Conservation (phyloP, 2,329 filamentous ascomycete species). For the Acephala macrosclerotiorum region DNA sequence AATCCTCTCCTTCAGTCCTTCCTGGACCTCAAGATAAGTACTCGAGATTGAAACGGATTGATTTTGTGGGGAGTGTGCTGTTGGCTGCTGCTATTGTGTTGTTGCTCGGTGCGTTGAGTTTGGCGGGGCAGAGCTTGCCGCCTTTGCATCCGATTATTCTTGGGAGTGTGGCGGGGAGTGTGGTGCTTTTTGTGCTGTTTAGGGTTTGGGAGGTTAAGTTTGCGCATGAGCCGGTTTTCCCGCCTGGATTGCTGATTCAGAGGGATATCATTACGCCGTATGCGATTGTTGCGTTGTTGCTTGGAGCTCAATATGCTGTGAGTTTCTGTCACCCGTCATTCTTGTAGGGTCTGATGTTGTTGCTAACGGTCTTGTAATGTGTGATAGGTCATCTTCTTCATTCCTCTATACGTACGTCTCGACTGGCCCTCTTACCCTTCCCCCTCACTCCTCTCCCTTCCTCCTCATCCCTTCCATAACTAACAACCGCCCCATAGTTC, state of each 20-base stretch:
- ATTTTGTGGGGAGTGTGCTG: neutral
- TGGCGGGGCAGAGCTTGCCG: conserved; percentile 2
- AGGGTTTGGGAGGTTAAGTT: neutral
- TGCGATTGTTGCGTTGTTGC: neutral
- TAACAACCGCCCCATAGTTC: neutral
- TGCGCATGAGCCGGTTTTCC: neutral
- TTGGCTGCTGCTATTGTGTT: neutral
- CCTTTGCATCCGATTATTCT: conserved; percentile 5
- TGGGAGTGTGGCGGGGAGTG: neutral
- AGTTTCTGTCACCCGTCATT: neutral
- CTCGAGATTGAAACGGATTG: neutral
- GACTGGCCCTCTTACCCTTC: neutral
- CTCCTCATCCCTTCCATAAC: too few species aligned
- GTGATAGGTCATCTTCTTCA: conserved; percentile 2
- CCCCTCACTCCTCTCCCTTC: too few species aligned
- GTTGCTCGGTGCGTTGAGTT: neutral
- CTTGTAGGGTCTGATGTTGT: neutral
- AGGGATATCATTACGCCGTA: conserved; percentile 6
- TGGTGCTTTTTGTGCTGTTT: neutral
- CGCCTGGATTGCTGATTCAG: neutral
- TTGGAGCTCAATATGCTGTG: neutral
- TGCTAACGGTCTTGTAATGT: neutral
- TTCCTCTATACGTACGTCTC: neutral
- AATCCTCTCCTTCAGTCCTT: neutral
- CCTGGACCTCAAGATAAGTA: neutral